Evolutionary conservation across 1,284 basidiomycete species (phyloP).

Genomic region (Acaromyces ingoldii): DNA sequence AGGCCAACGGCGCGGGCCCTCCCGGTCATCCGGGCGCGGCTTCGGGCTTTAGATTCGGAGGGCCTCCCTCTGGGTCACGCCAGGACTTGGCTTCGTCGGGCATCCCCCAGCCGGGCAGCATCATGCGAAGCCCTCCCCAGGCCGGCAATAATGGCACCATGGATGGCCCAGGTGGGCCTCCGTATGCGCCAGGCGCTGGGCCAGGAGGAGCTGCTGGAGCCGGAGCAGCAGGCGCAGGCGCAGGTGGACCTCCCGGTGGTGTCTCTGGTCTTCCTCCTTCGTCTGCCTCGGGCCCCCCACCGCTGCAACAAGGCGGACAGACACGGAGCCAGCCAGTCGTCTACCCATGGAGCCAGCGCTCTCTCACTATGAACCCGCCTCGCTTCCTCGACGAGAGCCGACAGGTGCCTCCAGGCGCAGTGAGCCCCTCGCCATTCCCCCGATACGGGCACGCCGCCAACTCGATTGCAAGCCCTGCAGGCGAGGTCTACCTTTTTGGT

Average conservation of each 20-base stretch:
- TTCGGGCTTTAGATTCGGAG: slow-evolving; percentile 40
- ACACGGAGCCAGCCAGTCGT: slow-evolving; percentile 29
- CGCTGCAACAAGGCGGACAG: neutral
- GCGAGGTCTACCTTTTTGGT: slow-evolving; percentile 94
- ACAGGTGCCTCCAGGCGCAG: slow-evolving; percentile 44
- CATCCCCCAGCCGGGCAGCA: slow-evolving; percentile 26
- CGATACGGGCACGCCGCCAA: slow-evolving; percentile 97
- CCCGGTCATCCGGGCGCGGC: slow-evolving; percentile 29
- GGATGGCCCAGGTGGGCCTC: neutral
- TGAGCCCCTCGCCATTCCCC: slow-evolving; percentile 70
- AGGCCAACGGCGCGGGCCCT: neutral
- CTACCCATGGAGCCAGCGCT: slow-evolving; percentile 49
- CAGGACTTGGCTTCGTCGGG: slow-evolving; percentile 23
- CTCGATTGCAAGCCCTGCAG: slow-evolving; percentile 65
- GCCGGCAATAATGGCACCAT: neutral
- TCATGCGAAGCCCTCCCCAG: neutral
- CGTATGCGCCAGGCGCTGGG: neutral
- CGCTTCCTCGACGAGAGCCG: slow-evolving; percentile 47
- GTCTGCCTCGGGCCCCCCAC: slow-evolving; percentile 9
- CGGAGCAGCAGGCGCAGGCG: neutral
- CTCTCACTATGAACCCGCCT: slow-evolving; percentile 46
- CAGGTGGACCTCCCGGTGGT: neutral
- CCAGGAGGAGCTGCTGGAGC: neutral
- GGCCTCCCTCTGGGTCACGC: slow-evolving; percentile 16
- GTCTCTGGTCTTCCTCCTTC: slow-evolving; percentile 27